phyloP scores from a whole-genome alignment of 345 rosid species.

The Ceriops decandra region DNA sequence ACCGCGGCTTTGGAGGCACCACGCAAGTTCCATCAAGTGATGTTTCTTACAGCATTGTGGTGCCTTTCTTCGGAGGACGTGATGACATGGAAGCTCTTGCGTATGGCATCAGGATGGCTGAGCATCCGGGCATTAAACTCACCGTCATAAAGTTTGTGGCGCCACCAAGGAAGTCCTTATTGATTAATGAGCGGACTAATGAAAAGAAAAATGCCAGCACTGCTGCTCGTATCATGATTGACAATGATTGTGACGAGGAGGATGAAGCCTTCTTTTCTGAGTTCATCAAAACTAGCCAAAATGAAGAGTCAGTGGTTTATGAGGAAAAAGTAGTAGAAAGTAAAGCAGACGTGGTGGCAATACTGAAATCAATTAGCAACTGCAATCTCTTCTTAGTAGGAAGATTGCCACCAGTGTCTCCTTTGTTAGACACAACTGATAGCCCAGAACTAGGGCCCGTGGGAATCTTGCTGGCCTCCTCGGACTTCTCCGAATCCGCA shows the following conservation, averaged over 20 bases:
- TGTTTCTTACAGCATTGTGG: conserved; percentile 42
- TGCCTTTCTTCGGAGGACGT: conserved; percentile 35
- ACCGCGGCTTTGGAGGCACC: conserved; percentile 70
- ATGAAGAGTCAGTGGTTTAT: conserved; percentile 26
- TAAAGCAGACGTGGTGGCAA: conserved; percentile 27
- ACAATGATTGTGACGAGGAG: conserved; percentile 20
- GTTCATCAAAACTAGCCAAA: conserved; percentile 22
- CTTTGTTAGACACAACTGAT: conserved; percentile 30
- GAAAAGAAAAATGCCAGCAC: background rate
- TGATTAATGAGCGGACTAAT: background rate
- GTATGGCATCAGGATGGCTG: conserved; percentile 59
- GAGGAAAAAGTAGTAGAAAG: conserved; percentile 35
- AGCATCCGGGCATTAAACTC: conserved; percentile 52
- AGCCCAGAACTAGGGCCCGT: conserved; percentile 49
- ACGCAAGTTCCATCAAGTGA: conserved; percentile 58
- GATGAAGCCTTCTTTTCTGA: conserved; percentile 28
- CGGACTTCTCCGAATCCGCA: conserved; percentile 40
- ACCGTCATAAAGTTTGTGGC: conserved; percentile 36
- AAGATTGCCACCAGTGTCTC: conserved; percentile 30
- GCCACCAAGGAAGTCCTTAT: conserved; percentile 17
- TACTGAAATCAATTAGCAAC: conserved; percentile 32
- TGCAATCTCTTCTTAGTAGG: conserved; percentile 44
- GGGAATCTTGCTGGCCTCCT: conserved; percentile 41
- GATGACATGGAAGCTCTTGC: conserved; percentile 64
- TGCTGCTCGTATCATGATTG: background rate